Percentiles rank a stretch among this genome's conserved stretches.
phyloP scores from a whole-genome alignment of 2,329 filamentous ascomycete species.

The Cryphonectria radicalis region DNA sequence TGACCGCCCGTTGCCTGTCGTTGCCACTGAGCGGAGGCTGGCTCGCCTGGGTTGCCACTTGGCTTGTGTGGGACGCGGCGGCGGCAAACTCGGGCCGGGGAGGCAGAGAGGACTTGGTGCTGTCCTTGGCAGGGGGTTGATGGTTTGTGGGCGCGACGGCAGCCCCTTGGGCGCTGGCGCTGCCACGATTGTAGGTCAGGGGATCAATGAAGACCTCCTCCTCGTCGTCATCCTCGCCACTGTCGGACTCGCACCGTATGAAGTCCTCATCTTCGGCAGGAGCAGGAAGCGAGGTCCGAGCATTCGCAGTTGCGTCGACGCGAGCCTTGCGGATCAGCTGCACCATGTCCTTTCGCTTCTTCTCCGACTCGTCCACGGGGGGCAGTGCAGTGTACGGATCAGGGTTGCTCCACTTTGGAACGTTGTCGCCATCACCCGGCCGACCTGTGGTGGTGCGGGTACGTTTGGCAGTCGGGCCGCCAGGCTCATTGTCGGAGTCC shows the following conservation, averaged over 20 bases:
- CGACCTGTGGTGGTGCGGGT: conserved; percentile 37
- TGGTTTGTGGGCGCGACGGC: conserved; percentile 18
- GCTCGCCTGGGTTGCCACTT: conserved; percentile 7
- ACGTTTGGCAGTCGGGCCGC: conserved; percentile 50
- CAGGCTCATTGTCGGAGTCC: conserved; percentile 46
- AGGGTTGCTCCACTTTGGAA: conserved; percentile 91
- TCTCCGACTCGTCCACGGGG: conserved; percentile 66
- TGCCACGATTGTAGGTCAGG: conserved; percentile 24
- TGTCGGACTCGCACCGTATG: conserved; percentile 79
- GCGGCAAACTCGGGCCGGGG: conserved; percentile 1
- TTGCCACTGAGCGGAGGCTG: conserved; percentile 7
- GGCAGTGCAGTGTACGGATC: conserved; percentile 91
- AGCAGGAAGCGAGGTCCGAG: conserved; percentile 39
- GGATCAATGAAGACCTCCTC: conserved; percentile 26
- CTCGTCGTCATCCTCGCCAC: conserved; percentile 47
- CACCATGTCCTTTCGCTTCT: conserved; percentile 85
- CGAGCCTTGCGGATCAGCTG: conserved; percentile 91
- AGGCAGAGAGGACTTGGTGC: background rate
- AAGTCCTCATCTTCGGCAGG: conserved; percentile 76
- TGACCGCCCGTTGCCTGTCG: background rate
- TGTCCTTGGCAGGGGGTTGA: conserved; percentile 1
- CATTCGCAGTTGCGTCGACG: conserved; percentile 56
- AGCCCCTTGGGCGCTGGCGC: conserved; percentile 3
- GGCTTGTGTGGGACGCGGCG: conserved; percentile 5
- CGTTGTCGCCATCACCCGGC: conserved; percentile 47